These are phyloP conservation scores for Sporothrix inflata DNA, from an alignment of 2,329 filamentous ascomycete species.

Conservation along the genomic window DNA sequence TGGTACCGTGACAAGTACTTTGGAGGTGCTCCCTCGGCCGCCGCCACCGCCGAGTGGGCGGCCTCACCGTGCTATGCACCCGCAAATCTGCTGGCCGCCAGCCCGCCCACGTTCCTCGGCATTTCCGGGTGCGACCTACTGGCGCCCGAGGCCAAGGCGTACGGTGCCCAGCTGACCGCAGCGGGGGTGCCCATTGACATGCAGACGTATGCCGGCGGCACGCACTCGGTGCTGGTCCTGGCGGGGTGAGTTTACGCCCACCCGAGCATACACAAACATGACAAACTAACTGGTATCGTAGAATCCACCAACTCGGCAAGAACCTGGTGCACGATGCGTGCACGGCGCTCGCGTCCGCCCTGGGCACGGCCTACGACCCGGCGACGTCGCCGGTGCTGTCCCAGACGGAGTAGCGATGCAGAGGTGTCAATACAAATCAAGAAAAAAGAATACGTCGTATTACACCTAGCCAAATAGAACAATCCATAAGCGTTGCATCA, in stretches of 20 bases:
- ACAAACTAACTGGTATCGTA: background rate
- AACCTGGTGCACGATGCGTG: constrained; percentile 29
- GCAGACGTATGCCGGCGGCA: constrained; percentile 36
- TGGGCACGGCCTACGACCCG: constrained; percentile 24
- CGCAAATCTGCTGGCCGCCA: constrained; percentile 55
- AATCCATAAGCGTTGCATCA: background rate
- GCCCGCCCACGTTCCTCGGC: constrained; percentile 56
- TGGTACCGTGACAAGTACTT: constrained; percentile 65
- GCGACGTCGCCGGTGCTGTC: constrained; percentile 24
- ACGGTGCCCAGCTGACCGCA: constrained; percentile 51
- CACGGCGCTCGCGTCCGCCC: constrained; percentile 7
- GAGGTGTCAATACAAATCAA: background rate
- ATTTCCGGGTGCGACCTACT: constrained; percentile 62
- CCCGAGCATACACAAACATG: background rate
- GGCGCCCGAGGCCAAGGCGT: constrained; percentile 56
- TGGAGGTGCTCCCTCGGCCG: constrained; percentile 43
- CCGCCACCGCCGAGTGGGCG: constrained; percentile 46
- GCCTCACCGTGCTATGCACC: constrained; percentile 41
- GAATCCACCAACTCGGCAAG: constrained; percentile 27
- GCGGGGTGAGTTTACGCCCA: background rate
- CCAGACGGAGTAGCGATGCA: background rate
- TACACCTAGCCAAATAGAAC: background rate
- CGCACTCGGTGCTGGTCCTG: constrained; percentile 30
- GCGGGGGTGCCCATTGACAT: constrained; percentile 54
- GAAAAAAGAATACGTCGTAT: background rate